Evolutionary conservation across 495 filamentous ascomycete genomes (phyloP).

Genomic region (Aspergillus panamensis): DNA sequence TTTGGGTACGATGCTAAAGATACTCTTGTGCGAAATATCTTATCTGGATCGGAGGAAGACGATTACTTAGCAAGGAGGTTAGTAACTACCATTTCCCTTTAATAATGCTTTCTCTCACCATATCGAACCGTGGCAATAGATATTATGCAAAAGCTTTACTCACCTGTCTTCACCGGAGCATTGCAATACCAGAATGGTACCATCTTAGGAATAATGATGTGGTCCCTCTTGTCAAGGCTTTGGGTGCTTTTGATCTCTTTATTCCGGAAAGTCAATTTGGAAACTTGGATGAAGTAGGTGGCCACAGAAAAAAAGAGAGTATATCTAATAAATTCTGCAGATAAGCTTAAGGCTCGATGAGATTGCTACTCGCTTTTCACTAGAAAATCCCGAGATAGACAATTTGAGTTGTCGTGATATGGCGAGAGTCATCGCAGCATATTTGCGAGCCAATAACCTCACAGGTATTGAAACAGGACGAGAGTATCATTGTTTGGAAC

Average conservation of each 20-base stretch:
- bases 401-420: slow-evolving; percentile 57
- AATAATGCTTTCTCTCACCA: slow-evolving; percentile 10
- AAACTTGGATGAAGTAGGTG: slow-evolving; percentile 67
- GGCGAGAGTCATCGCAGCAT: slow-evolving; percentile 62
- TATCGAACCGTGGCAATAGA: slow-evolving; percentile 36
- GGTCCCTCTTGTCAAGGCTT: slow-evolving; percentile 65
- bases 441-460: slow-evolving; percentile 61
- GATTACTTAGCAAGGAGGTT: slow-evolving; percentile 83
- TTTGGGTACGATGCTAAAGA: slow-evolving; percentile 89
- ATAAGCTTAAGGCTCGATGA: slow-evolving; percentile 60
- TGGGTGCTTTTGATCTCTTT: slow-evolving; percentile 86
- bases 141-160: slow-evolving; percentile 72
- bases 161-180: slow-evolving; percentile 73
- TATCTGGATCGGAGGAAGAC: slow-evolving; percentile 53
- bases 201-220: slow-evolving; percentile 49
- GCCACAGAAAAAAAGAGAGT: background rate
- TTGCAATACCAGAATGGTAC: slow-evolving; percentile 74
- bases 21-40: slow-evolving; percentile 63
- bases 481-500: slow-evolving; percentile 73
- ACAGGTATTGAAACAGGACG: slow-evolving; percentile 60
- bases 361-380: slow-evolving; percentile 50
- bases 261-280: slow-evolving; percentile 65
- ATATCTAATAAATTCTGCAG: slow-evolving; percentile 31
- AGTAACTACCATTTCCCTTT: slow-evolving; percentile 18
- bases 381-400: slow-evolving; percentile 46